Conservation (phyloP, 768 basidiomycete genomes). For the Kwoniella dejecticola region DNA sequence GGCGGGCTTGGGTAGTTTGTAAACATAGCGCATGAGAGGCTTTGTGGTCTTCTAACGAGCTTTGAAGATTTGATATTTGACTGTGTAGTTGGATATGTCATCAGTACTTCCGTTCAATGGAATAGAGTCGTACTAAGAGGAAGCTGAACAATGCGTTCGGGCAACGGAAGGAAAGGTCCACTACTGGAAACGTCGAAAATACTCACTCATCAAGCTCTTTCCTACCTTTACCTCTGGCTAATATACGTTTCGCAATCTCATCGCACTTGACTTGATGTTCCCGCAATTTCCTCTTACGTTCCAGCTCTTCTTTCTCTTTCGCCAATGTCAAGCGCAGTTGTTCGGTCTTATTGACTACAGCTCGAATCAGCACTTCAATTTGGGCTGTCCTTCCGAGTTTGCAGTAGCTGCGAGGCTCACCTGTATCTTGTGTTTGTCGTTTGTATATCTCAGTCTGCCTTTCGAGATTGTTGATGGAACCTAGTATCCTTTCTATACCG, state of each 20-base stretch:
- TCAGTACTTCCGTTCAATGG: slow-evolving; percentile 13
- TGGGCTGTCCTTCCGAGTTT: too few species aligned
- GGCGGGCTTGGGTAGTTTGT: slow-evolving; percentile 28
- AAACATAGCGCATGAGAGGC: slow-evolving; percentile 29
- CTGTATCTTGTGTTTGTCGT: slow-evolving; percentile 34
- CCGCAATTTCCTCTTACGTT: slow-evolving; percentile 27
- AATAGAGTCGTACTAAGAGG: not conserved
- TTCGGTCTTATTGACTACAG: slow-evolving; percentile 25
- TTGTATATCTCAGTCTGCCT: slow-evolving; percentile 34
- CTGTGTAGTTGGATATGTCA: slow-evolving; percentile 12
- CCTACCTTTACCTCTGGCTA: slow-evolving; percentile 27
- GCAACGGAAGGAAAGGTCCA: too few species aligned
- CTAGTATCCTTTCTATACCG: slow-evolving; percentile 40
- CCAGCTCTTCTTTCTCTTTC: slow-evolving; percentile 36
- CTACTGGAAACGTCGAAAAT: too few species aligned
- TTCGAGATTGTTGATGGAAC: slow-evolving; percentile 35
- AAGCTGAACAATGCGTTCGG: too few species aligned
- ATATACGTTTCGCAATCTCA: slow-evolving; percentile 40
- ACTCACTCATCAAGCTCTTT: slow-evolving; percentile 48
- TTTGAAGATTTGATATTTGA: slow-evolving; percentile 36
- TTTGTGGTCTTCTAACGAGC: slow-evolving; percentile 38
- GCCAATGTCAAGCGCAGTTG: slow-evolving; percentile 28
- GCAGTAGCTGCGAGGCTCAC: slow-evolving; percentile 24
- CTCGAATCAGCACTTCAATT: not conserved
- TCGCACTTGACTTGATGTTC: slow-evolving; percentile 45